Evolutionary conservation across 192 early-diverging fungal species (phyloP).

Genomic region (Dimargaris xerosporica): DNA sequence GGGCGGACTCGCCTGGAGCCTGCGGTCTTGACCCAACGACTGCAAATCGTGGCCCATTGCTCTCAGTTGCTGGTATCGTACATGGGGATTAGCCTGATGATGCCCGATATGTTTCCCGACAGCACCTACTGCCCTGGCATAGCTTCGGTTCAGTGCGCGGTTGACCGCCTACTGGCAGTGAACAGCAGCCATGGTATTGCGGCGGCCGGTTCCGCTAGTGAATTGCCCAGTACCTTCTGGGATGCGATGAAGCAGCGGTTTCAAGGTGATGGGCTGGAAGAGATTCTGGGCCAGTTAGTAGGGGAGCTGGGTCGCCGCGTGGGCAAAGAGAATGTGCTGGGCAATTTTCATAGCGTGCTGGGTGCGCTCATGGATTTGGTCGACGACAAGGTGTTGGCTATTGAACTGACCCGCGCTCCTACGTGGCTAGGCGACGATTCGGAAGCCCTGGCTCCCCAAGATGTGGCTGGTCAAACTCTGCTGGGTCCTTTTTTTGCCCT

Average conservation of each 20-base stretch:
- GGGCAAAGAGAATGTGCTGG: background rate
- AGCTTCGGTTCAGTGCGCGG: background rate
- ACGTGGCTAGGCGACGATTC: background rate
- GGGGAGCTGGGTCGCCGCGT: background rate
- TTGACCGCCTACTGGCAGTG: background rate
- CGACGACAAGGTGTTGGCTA: background rate
- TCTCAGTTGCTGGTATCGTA: constrained; percentile 65
- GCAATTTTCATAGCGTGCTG: background rate
- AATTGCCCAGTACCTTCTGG: constrained; percentile 13
- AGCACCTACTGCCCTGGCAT: background rate
- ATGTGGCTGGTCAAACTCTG: constrained; percentile 44
- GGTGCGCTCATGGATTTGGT: background rate
- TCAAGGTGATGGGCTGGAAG: constrained; percentile 8
- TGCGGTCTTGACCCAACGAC: constrained; percentile 36
- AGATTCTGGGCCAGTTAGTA: background rate
- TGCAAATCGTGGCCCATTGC: constrained; percentile 36
- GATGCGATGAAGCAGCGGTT: constrained; percentile 9
- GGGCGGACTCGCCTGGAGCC: constrained; percentile 34
- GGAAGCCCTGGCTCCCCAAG: background rate
- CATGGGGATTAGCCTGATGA: constrained; percentile 61
- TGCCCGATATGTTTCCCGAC: constrained; percentile 65
- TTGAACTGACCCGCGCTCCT: background rate
- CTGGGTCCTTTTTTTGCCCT: constrained; percentile 58
- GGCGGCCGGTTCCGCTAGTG: too few relatives aligned
- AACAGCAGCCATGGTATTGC: background rate